A percentile compares a stretch with the other conserved stretches of the same genome.
These are phyloP conservation scores for Datisca glomerata DNA, from an alignment of 306 rosid genomes.

Conservation along the genomic window DNA sequence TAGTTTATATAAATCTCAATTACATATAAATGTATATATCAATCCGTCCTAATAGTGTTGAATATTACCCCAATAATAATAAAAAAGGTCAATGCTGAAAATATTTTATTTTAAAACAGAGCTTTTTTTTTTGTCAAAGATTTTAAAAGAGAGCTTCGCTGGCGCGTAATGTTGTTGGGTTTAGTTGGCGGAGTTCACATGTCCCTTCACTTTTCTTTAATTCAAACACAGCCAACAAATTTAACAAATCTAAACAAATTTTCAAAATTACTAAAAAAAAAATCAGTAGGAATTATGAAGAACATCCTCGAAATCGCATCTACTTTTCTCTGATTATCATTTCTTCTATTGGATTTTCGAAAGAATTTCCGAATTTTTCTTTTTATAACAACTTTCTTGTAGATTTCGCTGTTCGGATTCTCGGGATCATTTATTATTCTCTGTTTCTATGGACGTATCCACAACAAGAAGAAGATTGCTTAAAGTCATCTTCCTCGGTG, in stretches of 20 bases:
- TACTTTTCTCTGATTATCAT: neutral
- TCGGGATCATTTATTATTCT: slow-evolving; percentile 1
- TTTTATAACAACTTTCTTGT: slow-evolving; percentile 1
- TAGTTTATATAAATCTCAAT: too few relatives aligned
- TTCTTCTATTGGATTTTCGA: neutral
- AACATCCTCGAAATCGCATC: neutral
- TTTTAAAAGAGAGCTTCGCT: too few relatives aligned
- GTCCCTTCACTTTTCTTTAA: neutral
- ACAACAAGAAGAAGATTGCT: slow-evolving; percentile 50
- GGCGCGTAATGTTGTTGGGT: neutral
- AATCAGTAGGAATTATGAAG: neutral
- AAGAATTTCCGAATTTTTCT: neutral
- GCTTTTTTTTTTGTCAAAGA: too few relatives aligned
- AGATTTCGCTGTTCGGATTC: slow-evolving; percentile 3
- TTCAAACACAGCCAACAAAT: neutral
- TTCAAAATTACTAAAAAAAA: neutral
- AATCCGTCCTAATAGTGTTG: too few relatives aligned
- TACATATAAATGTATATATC: too few relatives aligned
- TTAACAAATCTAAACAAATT: neutral
- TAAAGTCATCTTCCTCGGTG: slow-evolving; percentile 86
- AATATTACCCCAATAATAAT: too few relatives aligned
- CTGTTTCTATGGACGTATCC: slow-evolving; percentile 39
- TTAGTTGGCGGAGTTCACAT: slow-evolving; percentile 1
- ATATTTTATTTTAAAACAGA: too few relatives aligned
- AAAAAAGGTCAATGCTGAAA: too few relatives aligned